Evolutionary conservation across 768 basidiomycete species (phyloP), one percentile per base, ranked within the genome.

Genomic region (Mycena latifolia): DNA sequence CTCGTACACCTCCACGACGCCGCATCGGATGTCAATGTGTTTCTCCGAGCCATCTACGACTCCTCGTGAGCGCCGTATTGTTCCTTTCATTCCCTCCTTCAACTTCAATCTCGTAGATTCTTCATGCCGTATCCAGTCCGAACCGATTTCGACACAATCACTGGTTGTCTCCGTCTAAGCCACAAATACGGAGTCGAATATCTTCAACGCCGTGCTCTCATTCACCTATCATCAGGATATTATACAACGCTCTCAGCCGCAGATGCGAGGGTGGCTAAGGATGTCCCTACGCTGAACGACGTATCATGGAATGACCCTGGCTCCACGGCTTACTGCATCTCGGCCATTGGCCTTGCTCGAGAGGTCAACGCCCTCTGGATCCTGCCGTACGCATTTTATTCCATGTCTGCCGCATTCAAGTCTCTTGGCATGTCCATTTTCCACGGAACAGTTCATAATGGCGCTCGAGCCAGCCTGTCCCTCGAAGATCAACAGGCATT

Each of bases 111-210:
- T 22, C 33, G 33, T 14, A 45, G 43, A 22, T 45, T 45, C n/a
- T 22, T 45, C 12, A 29, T 43, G 41, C 56, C 64, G 17, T 59
- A 31, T 39, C 63, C 64, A 9, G 51, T 28, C 37, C 14, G 11
- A 24, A 59, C 64, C 1, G 29, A 52, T 25, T 59, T 59, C 43
- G 48, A 43, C 22, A 47, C 25, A 1, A 25, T 65, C 15, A 27
- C 24, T 6, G 29, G 50, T 1, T 59, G 56, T 46, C 64, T 65
- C 5, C 56, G 64, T 3, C 57, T 65, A 31, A 48, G 56, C n/a
- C 56, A 65, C 52, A 65, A 65, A 33, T 59, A 59, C 25, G 57
- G 14, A 2, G 43, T 59, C 24, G 55, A 57, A 6, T 43, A 54
- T 46, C 47, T 64, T 12, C 55, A 47, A 9, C 55, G 50, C 12